Conservation (phyloP, 805 yeast species). For the Hanseniaspora clermontiae region DNA sequence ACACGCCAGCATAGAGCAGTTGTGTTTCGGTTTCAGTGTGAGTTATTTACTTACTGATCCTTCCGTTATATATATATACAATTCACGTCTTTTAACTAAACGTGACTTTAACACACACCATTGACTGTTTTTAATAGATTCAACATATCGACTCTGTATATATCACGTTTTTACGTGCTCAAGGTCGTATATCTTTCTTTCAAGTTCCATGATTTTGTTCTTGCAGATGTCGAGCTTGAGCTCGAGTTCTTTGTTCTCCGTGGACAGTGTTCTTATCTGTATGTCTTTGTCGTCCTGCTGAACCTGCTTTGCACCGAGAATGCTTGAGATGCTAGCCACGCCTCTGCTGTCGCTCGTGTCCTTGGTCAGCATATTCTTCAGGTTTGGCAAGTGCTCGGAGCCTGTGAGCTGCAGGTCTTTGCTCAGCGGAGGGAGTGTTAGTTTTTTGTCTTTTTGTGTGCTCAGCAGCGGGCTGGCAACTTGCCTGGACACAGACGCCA, state of each 20-base stretch:
- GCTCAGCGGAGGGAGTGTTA: background rate
- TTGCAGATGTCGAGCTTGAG: conserved; percentile 11
- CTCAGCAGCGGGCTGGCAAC: background rate
- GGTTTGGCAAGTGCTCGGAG: background rate
- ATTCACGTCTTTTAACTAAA: too few relatives aligned
- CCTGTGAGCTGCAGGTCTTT: background rate
- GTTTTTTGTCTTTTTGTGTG: background rate
- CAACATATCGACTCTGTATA: background rate
- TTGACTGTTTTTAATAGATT: too few relatives aligned
- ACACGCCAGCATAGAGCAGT: background rate
- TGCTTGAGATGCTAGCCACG: background rate
- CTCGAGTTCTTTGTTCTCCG: conserved; percentile 11
- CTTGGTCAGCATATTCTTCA: background rate
- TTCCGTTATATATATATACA: background rate
- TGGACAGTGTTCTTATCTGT: background rate
- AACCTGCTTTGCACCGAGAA: background rate
- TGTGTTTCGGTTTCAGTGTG: background rate
- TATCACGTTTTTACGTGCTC: background rate
- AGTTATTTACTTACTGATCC: background rate
- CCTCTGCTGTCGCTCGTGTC: background rate
- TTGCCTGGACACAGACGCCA: conserved; percentile 11
- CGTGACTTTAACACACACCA: too few relatives aligned
- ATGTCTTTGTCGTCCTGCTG: background rate
- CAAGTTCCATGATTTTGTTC: conserved; percentile 10
- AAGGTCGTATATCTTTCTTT: conserved; percentile 1